Evolutionary conservation across 345 rosid species (phyloP), one percentile per base, ranked within the genome.

Genomic region (Moricandia arvensis): DNA sequence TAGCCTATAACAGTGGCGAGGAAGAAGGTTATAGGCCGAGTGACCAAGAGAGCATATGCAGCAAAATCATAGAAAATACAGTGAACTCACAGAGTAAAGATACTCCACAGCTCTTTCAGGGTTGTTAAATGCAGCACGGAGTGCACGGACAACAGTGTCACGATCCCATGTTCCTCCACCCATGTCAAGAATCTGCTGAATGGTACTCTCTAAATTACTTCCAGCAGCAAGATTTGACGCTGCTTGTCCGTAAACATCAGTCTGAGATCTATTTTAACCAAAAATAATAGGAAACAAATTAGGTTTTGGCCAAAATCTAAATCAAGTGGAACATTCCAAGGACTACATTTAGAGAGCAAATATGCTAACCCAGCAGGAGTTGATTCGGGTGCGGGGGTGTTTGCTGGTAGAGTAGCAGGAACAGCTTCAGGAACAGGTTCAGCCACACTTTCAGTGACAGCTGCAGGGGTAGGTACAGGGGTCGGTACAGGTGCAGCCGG

Each of bases 31-130:
- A 21, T 24, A 24, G 24, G 35, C 45, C 43, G 53, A n/a, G 62
- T 41, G 54, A 71, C 61, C 66, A 57, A 64, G 6, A 30, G 8
- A 3, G 7, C 2, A 37, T 62, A 31, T 37, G 10, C n/a, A n/a
- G n/a, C n/a, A n/a, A n/a, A n/a, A n/a, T n/a, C n/a, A n/a, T n/a
- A 35, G 2, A 0, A 63, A 21, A 47, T 13, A 26, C 38, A 69
- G 17, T 13, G 33, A 58, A 81, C 96, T 76, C 72, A 92, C 97
- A 75, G 97, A 83, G 71, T 90, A 95, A 59, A 95, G 84, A 82
- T 95, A 95, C 82, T 95, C 98, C 76, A 95, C 96, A 82, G 99
- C 99, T 80, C 98, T 88, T 84, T 89, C 97, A 0, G 97, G 99
- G 64, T 92, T 92, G 83, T 92, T 95, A 81, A 59, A 95, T 61